Base-by-base conservation (phyloP, 2,329 filamentous ascomycete genomes). In the Aspergillus brunneoviolaceus region DNA sequence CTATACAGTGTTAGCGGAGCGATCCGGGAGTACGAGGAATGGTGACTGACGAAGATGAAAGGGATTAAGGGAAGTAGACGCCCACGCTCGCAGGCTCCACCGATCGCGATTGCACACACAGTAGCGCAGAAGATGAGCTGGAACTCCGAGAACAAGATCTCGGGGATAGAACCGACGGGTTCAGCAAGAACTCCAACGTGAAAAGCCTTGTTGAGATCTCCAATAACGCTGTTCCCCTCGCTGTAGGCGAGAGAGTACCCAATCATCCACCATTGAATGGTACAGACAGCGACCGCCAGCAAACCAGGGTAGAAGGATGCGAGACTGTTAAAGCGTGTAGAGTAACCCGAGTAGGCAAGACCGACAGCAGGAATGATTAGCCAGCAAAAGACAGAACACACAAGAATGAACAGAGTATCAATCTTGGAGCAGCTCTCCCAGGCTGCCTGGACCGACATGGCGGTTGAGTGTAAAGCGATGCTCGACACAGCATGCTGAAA, bases 321-420 rank as follows among this genome's bases (percentile, higher is more conserved):
- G 39, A 83, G 73, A 4, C 78, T 78, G 61, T 80, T 82, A 53
- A 77, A 77, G 14, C 78, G 73, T 50, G 79, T 82, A 0, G 79
- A 79, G 67, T 82, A 83, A 3, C 81, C 80, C 1, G 76, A 79
- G 65, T 83, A 83, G 4, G 78, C 81, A 19, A 82, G 77, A 10
- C 81, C 81, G 48, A 83, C 80, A 0, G 81, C 81, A 5, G 81
- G 81, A 11, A 83, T 79, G 62, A 83, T 82, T 1, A 79, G 76
- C 81, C 80, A 82, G 67, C 81, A 83, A 62, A 83, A 80, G 35
- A 82, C 79, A 21, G 75, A 80, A 67, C 80, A 82, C n/a, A 82
- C 74, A 7, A 83, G 73, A 51, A 83, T 76, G 67, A 82, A 82
- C 49, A 80, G 70, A 0, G 82, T 83, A 65, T 84, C 82, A n/a